Percentiles rank a stretch among this genome's conserved stretches.
Conservation (phyloP, 2,329 filamentous ascomycete species). For the Cytospora piceae region DNA sequence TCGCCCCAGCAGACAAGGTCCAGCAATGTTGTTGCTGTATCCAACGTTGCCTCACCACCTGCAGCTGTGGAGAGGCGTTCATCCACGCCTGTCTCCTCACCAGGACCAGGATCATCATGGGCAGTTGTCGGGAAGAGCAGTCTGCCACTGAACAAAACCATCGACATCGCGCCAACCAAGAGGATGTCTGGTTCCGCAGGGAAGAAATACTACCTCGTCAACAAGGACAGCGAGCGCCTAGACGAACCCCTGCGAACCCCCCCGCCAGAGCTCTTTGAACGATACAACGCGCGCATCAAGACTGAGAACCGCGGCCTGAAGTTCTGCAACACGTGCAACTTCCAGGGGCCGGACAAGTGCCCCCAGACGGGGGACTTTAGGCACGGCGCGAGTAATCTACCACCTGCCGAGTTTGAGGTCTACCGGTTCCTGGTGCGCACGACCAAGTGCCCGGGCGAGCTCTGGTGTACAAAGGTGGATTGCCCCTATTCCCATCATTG, state of each 20-base stretch:
- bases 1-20: background rate
- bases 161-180: slow-evolving; percentile 38
- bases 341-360: slow-evolving; percentile 19
- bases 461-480: slow-evolving; percentile 32
- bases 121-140: slow-evolving; percentile 32
- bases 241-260: slow-evolving; percentile 37
- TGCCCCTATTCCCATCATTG: slow-evolving; percentile 35
- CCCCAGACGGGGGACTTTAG: slow-evolving; percentile 31
- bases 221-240: slow-evolving; percentile 39
- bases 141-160: slow-evolving; percentile 29
- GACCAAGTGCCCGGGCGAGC: slow-evolving; percentile 29
- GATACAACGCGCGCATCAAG: slow-evolving; percentile 31
- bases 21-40: background rate
- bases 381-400: slow-evolving; percentile 19
- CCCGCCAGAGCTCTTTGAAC: slow-evolving; percentile 31
- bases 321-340: slow-evolving; percentile 36
- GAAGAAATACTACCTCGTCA: slow-evolving; percentile 37
- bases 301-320: slow-evolving; percentile 31
- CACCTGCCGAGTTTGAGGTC: slow-evolving; percentile 31
- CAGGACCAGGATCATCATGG: slow-evolving; percentile 26
- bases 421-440: slow-evolving; percentile 33
- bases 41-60: background rate
- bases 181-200: slow-evolving; percentile 9
- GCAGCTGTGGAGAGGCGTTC: background rate
- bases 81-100: background rate